Base-by-base conservation (phyloP, 2,329 filamentous ascomycete species). In the Trichothecium sympodiale region DNA sequence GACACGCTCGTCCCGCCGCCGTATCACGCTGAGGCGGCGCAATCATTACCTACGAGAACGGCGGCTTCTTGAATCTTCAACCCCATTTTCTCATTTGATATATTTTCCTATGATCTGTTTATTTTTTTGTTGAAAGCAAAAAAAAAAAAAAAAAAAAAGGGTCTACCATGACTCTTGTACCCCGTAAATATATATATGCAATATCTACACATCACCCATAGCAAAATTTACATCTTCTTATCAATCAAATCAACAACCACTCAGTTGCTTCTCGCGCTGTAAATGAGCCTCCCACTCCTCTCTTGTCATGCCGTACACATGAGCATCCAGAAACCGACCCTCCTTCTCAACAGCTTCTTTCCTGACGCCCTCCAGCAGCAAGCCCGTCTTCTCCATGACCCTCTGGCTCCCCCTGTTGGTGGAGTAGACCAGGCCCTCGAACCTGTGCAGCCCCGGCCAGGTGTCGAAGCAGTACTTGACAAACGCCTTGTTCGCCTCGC, bases 321-420 rank as follows among this genome's bases (percentile, higher is more conserved):
- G 13, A 13, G 60, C 43, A 41, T 66, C 65, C 32, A 57, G 39
- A 6, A 62, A 34, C 35, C 44, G 38, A 0, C 63, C 67, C 23
- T 56, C 35, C 50, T 71, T 73, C 41, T 55, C 54, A 8, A 54
- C 43, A 0, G 62, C 59, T 27, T 54, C 53, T 38, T 65, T 55
- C 45, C 53, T 53, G 20, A 51, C 46, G 1, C 67, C 68, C 46
- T 74, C 69, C 13, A 49, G 44, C 23, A 52, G 43, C 31, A 61
- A 71, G 1, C 67, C 66, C 5, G 46, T 51, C 38, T 60, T 64
- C 37, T 45, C 46, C 30, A 73, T 40, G n/a, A 71, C 61, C 29
- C 41, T 51, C 29, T 43, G 43, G 33, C 68, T 72, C 3, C 39
- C 61, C n/a, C 29, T 26, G 35, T 73, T 73, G 4, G 34, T 44